Evolutionary conservation across 306 rosid species (phyloP).

Genomic region (Rosa lucieae): DNA sequence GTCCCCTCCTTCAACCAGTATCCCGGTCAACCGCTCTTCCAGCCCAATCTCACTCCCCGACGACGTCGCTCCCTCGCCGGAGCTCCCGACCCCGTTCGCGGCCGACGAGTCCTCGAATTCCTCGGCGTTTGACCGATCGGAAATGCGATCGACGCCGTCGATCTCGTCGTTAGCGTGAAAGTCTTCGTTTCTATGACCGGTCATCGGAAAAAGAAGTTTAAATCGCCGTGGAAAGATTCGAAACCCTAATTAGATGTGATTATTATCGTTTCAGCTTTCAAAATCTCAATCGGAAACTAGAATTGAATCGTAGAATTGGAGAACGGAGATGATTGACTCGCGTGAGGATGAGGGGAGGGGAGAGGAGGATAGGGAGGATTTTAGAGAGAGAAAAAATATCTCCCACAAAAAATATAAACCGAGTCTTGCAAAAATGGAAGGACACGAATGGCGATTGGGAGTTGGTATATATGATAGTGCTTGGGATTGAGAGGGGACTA

Average conservation of each 20-base stretch:
- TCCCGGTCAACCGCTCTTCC: conserved; percentile 74
- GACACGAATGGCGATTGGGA: not conserved
- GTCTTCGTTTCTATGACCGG: conserved; percentile 48
- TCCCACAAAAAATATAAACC: not conserved
- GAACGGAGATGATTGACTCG: conserved; percentile 3
- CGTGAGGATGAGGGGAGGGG: not conserved
- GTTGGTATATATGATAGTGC: conserved; percentile 2
- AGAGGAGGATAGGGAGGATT: not conserved
- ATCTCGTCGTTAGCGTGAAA: conserved; percentile 25
- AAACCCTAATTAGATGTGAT: conserved; percentile 9
- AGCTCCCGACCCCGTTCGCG: conserved; percentile 31
- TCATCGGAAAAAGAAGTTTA: conserved; percentile 27
- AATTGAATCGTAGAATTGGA: not conserved
- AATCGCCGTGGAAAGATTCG: not conserved
- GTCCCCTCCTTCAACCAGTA: conserved; percentile 65
- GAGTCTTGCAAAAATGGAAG: not conserved
- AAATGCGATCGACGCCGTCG: conserved; percentile 29
- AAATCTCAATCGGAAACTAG: conserved; percentile 1
- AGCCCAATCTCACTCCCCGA: conserved; percentile 57
- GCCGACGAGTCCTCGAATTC: conserved; percentile 43
- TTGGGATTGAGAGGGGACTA: conserved; percentile 4
- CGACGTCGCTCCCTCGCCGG: conserved; percentile 31
- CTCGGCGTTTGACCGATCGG: conserved; percentile 39
- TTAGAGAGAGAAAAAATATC: conserved; percentile 22
- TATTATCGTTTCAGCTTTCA: not conserved